These are phyloP conservation scores for Aspergillus udagawae DNA, from an alignment of 2,329 filamentous ascomycete species.

Conservation along the genomic window DNA sequence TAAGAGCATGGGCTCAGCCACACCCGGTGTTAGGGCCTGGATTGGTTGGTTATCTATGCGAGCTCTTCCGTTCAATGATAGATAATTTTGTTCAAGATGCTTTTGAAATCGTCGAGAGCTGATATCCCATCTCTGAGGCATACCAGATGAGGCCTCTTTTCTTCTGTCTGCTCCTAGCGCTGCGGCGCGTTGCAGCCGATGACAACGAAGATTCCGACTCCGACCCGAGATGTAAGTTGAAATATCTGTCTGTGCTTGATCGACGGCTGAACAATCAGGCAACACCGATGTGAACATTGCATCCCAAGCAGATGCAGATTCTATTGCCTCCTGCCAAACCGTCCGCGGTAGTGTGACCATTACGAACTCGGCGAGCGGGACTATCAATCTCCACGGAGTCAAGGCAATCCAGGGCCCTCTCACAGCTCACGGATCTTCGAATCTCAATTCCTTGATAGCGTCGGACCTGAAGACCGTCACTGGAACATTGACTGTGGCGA, in stretches of 20 bases:
- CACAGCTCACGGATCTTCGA: constrained; percentile 13
- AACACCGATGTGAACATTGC: constrained; percentile 45
- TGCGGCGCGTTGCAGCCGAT: background rate
- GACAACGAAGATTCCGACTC: background rate
- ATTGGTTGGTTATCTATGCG: background rate
- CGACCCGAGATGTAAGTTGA: background rate
- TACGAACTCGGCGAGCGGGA: constrained; percentile 34
- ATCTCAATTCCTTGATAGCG: constrained; percentile 11
- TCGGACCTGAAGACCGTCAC: constrained; percentile 20
- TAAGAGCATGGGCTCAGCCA: background rate
- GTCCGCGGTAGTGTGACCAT: constrained; percentile 40
- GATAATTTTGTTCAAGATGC: background rate
- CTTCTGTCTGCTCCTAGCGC: background rate
- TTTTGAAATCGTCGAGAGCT: background rate
- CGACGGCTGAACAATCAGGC: constrained; percentile 14
- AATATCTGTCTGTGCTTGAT: background rate
- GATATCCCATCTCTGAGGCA: background rate
- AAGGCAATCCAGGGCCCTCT: constrained; percentile 22
- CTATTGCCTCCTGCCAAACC: constrained; percentile 33
- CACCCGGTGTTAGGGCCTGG: background rate
- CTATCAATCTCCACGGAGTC: constrained; percentile 41
- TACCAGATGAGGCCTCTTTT: background rate
- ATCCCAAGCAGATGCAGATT: constrained; percentile 27
- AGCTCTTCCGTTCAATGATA: background rate
- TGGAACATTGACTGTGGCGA: constrained; percentile 16